Evolutionary conservation across 129 eudicot species (phyloP).

Genomic region (Lactuca sativa): DNA sequence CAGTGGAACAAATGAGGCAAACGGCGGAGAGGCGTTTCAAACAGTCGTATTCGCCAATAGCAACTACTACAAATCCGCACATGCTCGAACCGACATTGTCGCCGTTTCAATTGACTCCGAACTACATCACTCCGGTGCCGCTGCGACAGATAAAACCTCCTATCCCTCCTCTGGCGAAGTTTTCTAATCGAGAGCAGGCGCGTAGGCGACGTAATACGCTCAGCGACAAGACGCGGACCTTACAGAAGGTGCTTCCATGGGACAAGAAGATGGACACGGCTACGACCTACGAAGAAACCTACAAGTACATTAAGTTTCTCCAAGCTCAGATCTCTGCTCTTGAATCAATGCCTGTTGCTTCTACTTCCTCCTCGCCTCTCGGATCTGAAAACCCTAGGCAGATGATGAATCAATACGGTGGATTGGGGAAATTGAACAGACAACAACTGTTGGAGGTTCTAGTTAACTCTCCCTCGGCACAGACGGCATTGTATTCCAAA

Average conservation of each 20-base stretch:
- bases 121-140: conserved; percentile 14
- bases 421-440: conserved; percentile 48
- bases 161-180: conserved; percentile 10
- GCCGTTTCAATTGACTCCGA: conserved; percentile 17
- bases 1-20: conserved; percentile 14
- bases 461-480: conserved; percentile 62
- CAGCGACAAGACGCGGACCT: conserved; percentile 46
- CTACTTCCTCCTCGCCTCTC: conserved; percentile 2
- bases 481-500: conserved; percentile 38
- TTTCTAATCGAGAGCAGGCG: background rate
- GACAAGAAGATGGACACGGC: conserved; percentile 58
- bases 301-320: conserved; percentile 58
- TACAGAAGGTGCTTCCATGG: conserved; percentile 56
- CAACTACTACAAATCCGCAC: background rate
- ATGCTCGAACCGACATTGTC: conserved; percentile 21
- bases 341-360: conserved; percentile 48
- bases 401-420: conserved; percentile 5
- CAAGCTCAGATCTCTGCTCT: conserved; percentile 58
- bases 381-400: conserved; percentile 17
- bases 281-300: conserved; percentile 55
- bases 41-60: conserved; percentile 1
- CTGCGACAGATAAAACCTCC: background rate
- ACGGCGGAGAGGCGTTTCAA: conserved; percentile 13
- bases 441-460: conserved; percentile 60
- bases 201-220: conserved; percentile 33